Conservation (phyloP, 2,329 filamentous ascomycete species). For the Penicillium fuscoglaucum region DNA sequence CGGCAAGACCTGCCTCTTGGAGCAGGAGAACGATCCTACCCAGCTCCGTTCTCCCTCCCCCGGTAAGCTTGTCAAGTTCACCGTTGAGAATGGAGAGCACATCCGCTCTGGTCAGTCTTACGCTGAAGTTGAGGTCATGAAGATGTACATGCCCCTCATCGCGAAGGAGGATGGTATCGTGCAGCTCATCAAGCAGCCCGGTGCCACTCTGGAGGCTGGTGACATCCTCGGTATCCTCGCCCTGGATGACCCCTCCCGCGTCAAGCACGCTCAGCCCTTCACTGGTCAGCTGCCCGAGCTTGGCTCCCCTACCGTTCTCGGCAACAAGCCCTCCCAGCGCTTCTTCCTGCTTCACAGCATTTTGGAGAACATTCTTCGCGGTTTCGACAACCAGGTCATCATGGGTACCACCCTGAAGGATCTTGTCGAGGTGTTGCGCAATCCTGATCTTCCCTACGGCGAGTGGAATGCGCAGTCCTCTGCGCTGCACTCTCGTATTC, state of each 20-base stretch:
- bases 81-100: conserved; percentile 91
- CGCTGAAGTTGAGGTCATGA: conserved; percentile 99
- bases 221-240: conserved; percentile 98
- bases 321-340: conserved; percentile 86
- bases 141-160: conserved; percentile 99
- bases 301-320: conserved; percentile 81
- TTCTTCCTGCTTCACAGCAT: conserved; percentile 76
- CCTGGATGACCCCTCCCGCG: conserved; percentile 89
- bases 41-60: conserved; percentile 93
- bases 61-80: conserved; percentile 97
- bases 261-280: conserved; percentile 96
- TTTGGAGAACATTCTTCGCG: conserved; percentile 82
- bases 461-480: conserved; percentile 97
- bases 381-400: conserved; percentile 96
- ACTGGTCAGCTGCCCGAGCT: conserved; percentile 84
- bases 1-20: conserved; percentile 94
- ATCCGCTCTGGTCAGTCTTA: conserved; percentile 89
- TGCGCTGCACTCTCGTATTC: conserved; percentile 95
- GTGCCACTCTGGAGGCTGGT: conserved; percentile 94
- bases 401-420: conserved; percentile 86
- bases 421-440: conserved; percentile 83
- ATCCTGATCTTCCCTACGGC: conserved; percentile 89
- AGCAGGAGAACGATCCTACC: conserved; percentile 98
- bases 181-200: conserved; percentile 98
- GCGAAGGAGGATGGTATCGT: conserved; percentile 94